These are phyloP conservation scores for Petunia axillaris DNA, from an alignment of 257 asterid genomes.

Conservation along the genomic window DNA sequence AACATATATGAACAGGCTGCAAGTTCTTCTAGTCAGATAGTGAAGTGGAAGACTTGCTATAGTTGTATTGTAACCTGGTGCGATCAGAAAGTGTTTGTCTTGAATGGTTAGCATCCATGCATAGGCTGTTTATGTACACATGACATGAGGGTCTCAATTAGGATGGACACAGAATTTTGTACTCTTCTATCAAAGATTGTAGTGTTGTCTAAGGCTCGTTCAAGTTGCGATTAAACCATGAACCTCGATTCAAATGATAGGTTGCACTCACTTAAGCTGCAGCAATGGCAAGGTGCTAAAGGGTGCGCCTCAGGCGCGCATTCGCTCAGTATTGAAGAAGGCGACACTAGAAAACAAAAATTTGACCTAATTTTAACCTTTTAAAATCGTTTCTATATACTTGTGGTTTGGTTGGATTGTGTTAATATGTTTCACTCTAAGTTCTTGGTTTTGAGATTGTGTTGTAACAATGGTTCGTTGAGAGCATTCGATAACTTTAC, in stretches of 20 bases:
- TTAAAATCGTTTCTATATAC: not conserved
- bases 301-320: not conserved
- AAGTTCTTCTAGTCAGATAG: not conserved
- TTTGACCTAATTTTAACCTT: not conserved
- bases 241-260: not conserved
- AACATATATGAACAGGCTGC: not conserved
- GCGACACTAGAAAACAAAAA: not conserved
- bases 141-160: not conserved
- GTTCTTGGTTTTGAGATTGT: not conserved
- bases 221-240: not conserved
- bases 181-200: not conserved
- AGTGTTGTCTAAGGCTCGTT: not conserved
- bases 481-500: not conserved
- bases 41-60: constrained; percentile 2
- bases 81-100: not conserved
- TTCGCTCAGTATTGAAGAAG: not conserved
- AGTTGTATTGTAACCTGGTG: not conserved
- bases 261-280: not conserved
- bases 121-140: not conserved
- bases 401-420: not conserved
- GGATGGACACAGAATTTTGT: not conserved
- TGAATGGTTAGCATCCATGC: not conserved
- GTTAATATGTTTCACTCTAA: not conserved
- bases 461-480: not conserved
- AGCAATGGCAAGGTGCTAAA: not conserved